Percentiles rank a stretch among this genome's conserved stretches.
These are phyloP conservation scores for Fusarium algeriense DNA, from an alignment of 2,329 filamentous ascomycete species.

Conservation along the genomic window DNA sequence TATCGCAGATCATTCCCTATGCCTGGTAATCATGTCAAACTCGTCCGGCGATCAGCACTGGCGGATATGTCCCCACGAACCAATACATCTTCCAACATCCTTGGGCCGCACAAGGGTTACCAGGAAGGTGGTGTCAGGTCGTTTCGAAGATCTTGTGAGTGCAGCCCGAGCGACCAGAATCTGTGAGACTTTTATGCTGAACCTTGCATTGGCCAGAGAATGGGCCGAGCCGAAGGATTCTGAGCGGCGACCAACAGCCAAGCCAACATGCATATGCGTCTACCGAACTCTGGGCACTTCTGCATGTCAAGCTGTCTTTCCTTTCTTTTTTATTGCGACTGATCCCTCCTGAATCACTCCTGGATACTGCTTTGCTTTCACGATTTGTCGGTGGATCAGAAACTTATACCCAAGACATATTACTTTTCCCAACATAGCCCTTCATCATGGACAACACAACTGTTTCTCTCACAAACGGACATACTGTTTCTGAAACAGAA, in stretches of 20 bases:
- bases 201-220: not conserved
- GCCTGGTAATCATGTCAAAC: not conserved
- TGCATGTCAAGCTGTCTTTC: not conserved
- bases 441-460: slow-evolving; percentile 8
- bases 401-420: not conserved
- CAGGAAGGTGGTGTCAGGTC: not conserved
- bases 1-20: not conserved
- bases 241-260: not conserved
- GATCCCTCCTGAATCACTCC: not conserved
- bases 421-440: not conserved
- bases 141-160: not conserved
- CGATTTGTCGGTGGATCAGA: not conserved
- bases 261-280: not conserved
- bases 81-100: not conserved
- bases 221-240: not conserved
- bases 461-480: not conserved
- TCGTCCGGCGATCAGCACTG: not conserved
- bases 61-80: not conserved
- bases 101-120: not conserved
- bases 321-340: not conserved
- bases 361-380: not conserved
- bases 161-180: not conserved
- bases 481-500: not conserved
- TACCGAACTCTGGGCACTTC: not conserved
- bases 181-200: not conserved